Conservation (phyloP, 2,329 filamentous ascomycete genomes). For the Hypoxylon sp. region DNA sequence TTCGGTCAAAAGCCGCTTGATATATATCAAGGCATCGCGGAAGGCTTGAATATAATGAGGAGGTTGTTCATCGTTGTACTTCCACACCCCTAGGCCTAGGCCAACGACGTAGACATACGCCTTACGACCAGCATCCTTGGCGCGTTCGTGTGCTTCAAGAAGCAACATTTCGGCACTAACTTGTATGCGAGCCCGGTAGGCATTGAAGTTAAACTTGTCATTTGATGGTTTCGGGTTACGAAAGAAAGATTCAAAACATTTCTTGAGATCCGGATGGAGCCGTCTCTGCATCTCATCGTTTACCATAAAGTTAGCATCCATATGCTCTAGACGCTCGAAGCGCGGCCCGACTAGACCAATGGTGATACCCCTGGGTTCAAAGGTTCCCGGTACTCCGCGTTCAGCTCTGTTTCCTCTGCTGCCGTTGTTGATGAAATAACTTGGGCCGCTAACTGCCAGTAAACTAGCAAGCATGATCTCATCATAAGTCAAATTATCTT, state of each 20-base stretch:
- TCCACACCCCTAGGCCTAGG: constrained; percentile 54
- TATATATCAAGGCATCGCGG: constrained; percentile 37
- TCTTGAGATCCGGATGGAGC: constrained; percentile 46
- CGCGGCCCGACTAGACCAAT: constrained; percentile 54
- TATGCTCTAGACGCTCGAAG: constrained; percentile 52
- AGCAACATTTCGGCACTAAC: constrained; percentile 51
- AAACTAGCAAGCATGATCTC: constrained; percentile 56
- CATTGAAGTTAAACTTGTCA: constrained; percentile 41
- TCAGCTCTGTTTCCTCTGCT: constrained; percentile 44
- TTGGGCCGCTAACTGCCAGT: constrained; percentile 52
- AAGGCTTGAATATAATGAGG: constrained; percentile 47
- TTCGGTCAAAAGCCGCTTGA: constrained; percentile 18
- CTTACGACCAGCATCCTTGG: constrained; percentile 36
- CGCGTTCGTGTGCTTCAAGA: constrained; percentile 51
- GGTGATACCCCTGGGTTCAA: constrained; percentile 52
- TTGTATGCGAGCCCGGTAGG: constrained; percentile 52
- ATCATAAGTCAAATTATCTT: constrained; percentile 54
- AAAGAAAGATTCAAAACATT: constrained; percentile 50
- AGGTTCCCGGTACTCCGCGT: constrained; percentile 33
- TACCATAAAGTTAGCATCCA: constrained; percentile 49
- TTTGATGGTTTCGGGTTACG: not conserved
- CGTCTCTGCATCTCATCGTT: constrained; percentile 5
- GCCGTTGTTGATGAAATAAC: constrained; percentile 54
- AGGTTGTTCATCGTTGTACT: constrained; percentile 32
- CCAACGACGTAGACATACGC: constrained; percentile 55